phyloP scores from a whole-genome alignment of 2,329 filamentous ascomycete species.

The Sarocladium kiliense region DNA sequence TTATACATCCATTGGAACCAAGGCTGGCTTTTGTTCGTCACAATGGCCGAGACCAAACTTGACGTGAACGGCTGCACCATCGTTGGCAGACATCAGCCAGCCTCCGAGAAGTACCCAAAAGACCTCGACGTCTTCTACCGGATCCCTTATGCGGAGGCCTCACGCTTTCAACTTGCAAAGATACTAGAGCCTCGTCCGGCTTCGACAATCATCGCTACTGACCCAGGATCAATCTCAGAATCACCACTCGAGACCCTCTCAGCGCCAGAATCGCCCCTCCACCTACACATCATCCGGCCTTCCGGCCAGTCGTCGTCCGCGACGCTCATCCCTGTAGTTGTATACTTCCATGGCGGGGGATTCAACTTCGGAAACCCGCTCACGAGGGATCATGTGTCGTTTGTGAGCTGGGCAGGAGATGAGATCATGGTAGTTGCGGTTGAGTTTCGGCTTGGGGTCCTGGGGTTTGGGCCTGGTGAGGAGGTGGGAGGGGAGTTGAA shows the following conservation, averaged over 20 bases:
- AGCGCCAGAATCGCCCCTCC: slow-evolving; percentile 48
- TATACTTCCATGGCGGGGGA: slow-evolving; percentile 59
- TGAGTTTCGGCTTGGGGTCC: slow-evolving; percentile 59
- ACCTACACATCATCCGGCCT: slow-evolving; percentile 45
- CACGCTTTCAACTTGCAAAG: slow-evolving; percentile 40
- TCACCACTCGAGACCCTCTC: slow-evolving; percentile 10
- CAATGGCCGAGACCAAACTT: neutral
- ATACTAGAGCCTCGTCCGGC: slow-evolving; percentile 14
- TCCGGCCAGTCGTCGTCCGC: slow-evolving; percentile 14
- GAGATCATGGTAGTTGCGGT: slow-evolving; percentile 55
- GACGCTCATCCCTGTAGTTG: slow-evolving; percentile 37
- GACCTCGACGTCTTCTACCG: slow-evolving; percentile 43
- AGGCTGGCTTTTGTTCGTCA: neutral
- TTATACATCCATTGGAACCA: neutral
- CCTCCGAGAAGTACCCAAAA: slow-evolving; percentile 27
- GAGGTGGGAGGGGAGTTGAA: slow-evolving; percentile 56
- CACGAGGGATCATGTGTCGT: slow-evolving; percentile 55
- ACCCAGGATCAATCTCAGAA: slow-evolving; percentile 18
- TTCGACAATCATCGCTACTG: slow-evolving; percentile 25
- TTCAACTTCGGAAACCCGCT: slow-evolving; percentile 51
- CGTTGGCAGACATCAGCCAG: slow-evolving; percentile 17
- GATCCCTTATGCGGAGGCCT: slow-evolving; percentile 43
- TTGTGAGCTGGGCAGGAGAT: slow-evolving; percentile 48
- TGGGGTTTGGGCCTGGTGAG: slow-evolving; percentile 67
- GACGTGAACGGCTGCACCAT: slow-evolving; percentile 18